phyloP scores from a whole-genome alignment of 108 stramenopile species.

The Stephanodiscus triporus region DNA sequence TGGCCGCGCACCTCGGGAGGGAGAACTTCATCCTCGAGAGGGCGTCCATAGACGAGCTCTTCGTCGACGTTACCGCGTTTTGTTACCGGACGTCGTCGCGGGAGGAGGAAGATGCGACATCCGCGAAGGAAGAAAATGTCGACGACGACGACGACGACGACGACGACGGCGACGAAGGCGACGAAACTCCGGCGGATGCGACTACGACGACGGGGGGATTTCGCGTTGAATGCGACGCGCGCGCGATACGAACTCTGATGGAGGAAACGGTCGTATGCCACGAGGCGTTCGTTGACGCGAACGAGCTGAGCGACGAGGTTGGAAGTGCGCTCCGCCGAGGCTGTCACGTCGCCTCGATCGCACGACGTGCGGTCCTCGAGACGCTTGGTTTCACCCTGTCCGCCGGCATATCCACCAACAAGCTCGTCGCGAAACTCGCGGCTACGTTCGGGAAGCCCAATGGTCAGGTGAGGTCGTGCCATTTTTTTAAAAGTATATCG shows the following conservation, averaged over 20 bases:
- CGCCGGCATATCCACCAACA: conserved; percentile 79
- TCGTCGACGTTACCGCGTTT: conserved; percentile 78
- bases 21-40: conserved; percentile 71
- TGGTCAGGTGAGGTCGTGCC: conserved; percentile 59
- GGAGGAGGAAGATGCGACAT: no score
- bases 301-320: conserved; percentile 25
- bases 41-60: conserved; percentile 88
- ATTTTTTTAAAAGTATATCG: not conserved
- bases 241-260: conserved; percentile 21
- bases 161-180: conserved; percentile 11
- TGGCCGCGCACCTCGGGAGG: conserved; percentile 31
- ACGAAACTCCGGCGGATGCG: conserved; percentile 7
- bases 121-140: not conserved
- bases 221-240: conserved; percentile 17
- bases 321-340: conserved; percentile 53
- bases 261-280: conserved; percentile 43
- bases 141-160: conserved; percentile 16
- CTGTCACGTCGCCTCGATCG: conserved; percentile 56
- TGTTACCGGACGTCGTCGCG: no score
- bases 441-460: conserved; percentile 89
- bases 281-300: conserved; percentile 3
- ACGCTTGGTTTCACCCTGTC: conserved; percentile 81
- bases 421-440: conserved; percentile 82
- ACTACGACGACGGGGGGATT: conserved; percentile 20
- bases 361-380: conserved; percentile 60